Base-by-base conservation (phyloP, 495 filamentous ascomycete species). In the Annulohypoxylon maeteangense region DNA sequence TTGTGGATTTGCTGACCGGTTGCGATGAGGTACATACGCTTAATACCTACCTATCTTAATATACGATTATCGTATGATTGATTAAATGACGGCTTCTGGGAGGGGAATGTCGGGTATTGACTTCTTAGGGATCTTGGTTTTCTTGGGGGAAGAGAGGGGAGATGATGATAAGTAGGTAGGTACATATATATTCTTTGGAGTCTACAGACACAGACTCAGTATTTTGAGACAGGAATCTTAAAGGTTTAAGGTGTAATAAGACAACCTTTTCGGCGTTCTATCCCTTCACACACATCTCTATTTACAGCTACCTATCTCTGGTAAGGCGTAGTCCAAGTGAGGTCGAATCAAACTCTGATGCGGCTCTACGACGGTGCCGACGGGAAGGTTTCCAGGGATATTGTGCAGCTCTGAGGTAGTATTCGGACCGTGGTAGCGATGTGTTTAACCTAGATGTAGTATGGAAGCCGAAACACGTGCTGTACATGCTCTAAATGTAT, bases 221-320 rank as follows among this genome's bases (percentile, higher is more conserved):
- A 16, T 7, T 18, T n/a, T 44, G 40, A 44, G 40, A 44, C 40
- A 44, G 40, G 20, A 44, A 44, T 44, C 40, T 20, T 44, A 44
- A 44, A 44, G 40, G 40, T 44, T 16, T 44, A 20, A 20, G 40
- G n/a, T 18, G 40, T 20, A n/a, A 16, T 44, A 7, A 48, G 45
- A 48, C 45, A 48, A 7, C 45, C 45, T 48, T 48, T 20, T 48
- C 45, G 45, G 45, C 20, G 20, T 48, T 25, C 45, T 23, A 48
- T 48, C 45, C 45, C 45, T 48, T 48, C 22, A 14, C 20, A 25
- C 20, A 12, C 38, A n/a, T 42, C 3, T 12, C n/a, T n/a, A n/a
- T n/a, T n/a, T 42, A n/a, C 12, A 29, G 6, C 3, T 29, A 29
- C 27, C 27, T 6, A 29, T n/a, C n/a, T n/a, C n/a, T n/a, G n/a